Percentiles rank a stretch among this genome's conserved stretches.
These are phyloP conservation scores for Talaromyces borbonicus DNA, from an alignment of 495 filamentous ascomycete genomes.

Conservation along the genomic window DNA sequence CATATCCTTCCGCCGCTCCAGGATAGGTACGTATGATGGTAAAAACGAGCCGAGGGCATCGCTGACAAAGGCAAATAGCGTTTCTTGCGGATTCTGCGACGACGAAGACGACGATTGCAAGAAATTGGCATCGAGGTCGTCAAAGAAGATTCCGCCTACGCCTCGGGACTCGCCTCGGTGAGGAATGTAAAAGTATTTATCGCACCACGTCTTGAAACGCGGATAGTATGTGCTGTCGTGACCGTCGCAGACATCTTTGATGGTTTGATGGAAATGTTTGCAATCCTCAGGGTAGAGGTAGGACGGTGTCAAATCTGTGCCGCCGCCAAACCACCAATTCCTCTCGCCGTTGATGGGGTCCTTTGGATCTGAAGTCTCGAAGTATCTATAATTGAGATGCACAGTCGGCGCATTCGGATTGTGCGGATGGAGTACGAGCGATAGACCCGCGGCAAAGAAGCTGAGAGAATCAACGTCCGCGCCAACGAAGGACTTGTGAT, in stretches of 20 bases:
- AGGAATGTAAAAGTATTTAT: slow-evolving; percentile 90
- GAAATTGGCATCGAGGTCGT: slow-evolving; percentile 75
- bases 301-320: slow-evolving; percentile 83
- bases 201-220: slow-evolving; percentile 96
- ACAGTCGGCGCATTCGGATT: slow-evolving; percentile 98
- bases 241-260: slow-evolving; percentile 88
- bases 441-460: slow-evolving; percentile 93
- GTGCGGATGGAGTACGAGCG: slow-evolving; percentile 80
- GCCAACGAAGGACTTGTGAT: slow-evolving; percentile 81
- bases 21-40: slow-evolving; percentile 84
- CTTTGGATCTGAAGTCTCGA: slow-evolving; percentile 67
- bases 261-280: slow-evolving; percentile 87
- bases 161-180: slow-evolving; percentile 86
- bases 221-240: slow-evolving; percentile 91
- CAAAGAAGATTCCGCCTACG: slow-evolving; percentile 96
- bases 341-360: slow-evolving; percentile 57
- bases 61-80: slow-evolving; percentile 84
- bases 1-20: slow-evolving; percentile 83
- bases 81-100: slow-evolving; percentile 74
- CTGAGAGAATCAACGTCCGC: slow-evolving; percentile 66
- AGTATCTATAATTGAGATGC: slow-evolving; percentile 98
- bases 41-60: slow-evolving; percentile 78
- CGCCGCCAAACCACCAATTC: slow-evolving; percentile 96
- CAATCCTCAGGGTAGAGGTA: slow-evolving; percentile 97
- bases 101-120: slow-evolving; percentile 32